Conservation (phyloP, 1,284 basidiomycete genomes). For the Xerocomus amazonicus region DNA sequence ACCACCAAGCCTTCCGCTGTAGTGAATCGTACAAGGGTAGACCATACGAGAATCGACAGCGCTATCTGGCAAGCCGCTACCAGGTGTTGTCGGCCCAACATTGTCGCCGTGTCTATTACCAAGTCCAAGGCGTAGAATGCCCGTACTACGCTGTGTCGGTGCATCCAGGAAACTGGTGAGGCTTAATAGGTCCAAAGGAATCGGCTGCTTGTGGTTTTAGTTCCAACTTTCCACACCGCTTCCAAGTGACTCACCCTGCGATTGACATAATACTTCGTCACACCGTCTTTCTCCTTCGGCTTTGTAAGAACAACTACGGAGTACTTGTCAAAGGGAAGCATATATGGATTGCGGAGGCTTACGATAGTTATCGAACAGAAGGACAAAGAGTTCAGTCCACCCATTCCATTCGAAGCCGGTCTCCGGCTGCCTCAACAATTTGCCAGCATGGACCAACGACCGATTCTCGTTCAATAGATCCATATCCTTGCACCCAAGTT, state of each 20-base stretch:
- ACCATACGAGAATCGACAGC: constrained; percentile 65
- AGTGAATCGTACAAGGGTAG: constrained; percentile 82
- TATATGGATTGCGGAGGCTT: constrained; percentile 31
- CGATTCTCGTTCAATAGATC: constrained; percentile 82
- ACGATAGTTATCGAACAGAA: constrained; percentile 94
- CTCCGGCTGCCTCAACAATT: constrained; percentile 80
- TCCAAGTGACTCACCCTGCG: constrained; percentile 58
- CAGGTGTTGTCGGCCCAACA: constrained; percentile 35
- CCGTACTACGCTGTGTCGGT: constrained; percentile 60
- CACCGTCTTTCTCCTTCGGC: constrained; percentile 66
- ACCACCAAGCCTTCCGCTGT: constrained; percentile 81
- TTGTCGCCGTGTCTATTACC: constrained; percentile 38
- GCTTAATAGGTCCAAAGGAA: constrained; percentile 83
- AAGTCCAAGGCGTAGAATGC: constrained; percentile 54
- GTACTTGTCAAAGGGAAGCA: constrained; percentile 7
- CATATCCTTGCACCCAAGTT: constrained; percentile 60
- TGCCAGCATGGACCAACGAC: constrained; percentile 79
- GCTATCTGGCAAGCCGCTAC: constrained; percentile 30
- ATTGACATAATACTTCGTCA: constrained; percentile 76
- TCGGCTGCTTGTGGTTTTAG: constrained; percentile 53
- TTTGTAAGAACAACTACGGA: constrained; percentile 83
- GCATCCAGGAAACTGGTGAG: constrained; percentile 78
- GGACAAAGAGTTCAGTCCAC: constrained; percentile 83
- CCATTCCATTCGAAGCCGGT: constrained; percentile 76
- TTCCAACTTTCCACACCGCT: background rate